Conservation (phyloP, 306 rosid species). For the Malus fusca region DNA sequence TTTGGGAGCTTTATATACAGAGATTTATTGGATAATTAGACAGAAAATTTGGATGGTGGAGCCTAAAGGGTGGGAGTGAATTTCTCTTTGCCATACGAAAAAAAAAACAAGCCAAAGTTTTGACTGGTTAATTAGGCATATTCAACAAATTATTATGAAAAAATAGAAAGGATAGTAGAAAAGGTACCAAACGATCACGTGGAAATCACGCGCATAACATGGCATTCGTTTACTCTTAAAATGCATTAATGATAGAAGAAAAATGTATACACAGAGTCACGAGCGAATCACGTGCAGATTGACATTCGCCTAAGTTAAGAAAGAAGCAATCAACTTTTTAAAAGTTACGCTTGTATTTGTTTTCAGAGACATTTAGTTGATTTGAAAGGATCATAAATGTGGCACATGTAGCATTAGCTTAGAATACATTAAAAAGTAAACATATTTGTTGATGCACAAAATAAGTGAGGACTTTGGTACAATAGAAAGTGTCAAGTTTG, state of each 20-base stretch:
- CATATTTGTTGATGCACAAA: too few relatives aligned
- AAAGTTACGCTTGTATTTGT: too few relatives aligned
- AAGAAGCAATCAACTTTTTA: not conserved
- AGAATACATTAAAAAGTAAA: not conserved
- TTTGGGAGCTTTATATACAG: not conserved
- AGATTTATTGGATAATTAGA: not conserved
- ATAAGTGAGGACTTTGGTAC: too few relatives aligned
- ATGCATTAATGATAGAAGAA: too few relatives aligned
- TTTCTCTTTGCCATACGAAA: not conserved
- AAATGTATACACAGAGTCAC: not conserved
- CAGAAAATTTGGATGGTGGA: not conserved
- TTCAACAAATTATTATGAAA: not conserved
- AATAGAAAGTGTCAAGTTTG: too few relatives aligned
- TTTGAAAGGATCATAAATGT: not conserved
- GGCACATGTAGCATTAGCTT: not conserved
- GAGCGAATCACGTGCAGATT: too few relatives aligned
- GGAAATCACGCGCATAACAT: not conserved
- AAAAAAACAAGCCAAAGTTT: not conserved
- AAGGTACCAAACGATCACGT: too few relatives aligned
- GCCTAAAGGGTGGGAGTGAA: constrained; percentile 9
- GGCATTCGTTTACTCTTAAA: too few relatives aligned
- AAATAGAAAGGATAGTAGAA: too few relatives aligned
- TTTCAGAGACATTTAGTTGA: too few relatives aligned
- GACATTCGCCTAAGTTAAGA: not conserved
- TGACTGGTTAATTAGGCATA: not conserved